Conservation (phyloP, 148 eudicot species). For the Chenopodium formosanum region DNA sequence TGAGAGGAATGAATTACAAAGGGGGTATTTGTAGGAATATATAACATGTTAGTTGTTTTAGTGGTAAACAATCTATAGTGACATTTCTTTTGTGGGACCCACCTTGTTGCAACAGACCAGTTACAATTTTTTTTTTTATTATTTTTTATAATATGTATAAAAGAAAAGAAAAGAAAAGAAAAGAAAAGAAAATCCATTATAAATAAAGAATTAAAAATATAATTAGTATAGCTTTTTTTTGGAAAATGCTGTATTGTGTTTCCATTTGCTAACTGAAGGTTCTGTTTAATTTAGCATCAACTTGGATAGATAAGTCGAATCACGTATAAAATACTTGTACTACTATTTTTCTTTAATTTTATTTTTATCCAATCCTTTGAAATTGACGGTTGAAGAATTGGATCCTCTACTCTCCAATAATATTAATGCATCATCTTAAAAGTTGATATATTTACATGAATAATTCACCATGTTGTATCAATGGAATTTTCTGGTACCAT, state of each 20-base stretch:
- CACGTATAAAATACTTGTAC: conserved; percentile 25
- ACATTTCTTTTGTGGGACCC: conserved; percentile 30
- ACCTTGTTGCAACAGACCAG: conserved; percentile 6
- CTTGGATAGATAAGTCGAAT: conserved; percentile 26
- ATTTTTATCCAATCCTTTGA: background rate
- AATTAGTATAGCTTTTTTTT: background rate
- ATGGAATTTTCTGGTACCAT: conserved; percentile 3
- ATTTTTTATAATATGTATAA: no score
- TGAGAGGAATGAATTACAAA: conserved; percentile 5
- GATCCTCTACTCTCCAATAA: background rate
- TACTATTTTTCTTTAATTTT: background rate
- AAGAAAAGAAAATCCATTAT: background rate
- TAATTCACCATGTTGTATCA: background rate
- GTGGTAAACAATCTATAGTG: conserved; percentile 26
- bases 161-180: no score
- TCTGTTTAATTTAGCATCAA: conserved; percentile 16
- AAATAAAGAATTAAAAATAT: background rate
- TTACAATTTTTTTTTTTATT: background rate
- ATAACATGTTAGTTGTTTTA: conserved; percentile 10
- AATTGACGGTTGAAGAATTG: background rate
- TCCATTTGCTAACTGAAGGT: conserved; percentile 23
- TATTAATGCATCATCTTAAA: background rate
- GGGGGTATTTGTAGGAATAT: conserved; percentile 28
- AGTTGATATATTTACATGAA: background rate
- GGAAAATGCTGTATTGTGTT: conserved; percentile 3